Evolutionary conservation across 192 early-diverging fungal species (phyloP).

Genomic region (Allomyces macrogynus): DNA sequence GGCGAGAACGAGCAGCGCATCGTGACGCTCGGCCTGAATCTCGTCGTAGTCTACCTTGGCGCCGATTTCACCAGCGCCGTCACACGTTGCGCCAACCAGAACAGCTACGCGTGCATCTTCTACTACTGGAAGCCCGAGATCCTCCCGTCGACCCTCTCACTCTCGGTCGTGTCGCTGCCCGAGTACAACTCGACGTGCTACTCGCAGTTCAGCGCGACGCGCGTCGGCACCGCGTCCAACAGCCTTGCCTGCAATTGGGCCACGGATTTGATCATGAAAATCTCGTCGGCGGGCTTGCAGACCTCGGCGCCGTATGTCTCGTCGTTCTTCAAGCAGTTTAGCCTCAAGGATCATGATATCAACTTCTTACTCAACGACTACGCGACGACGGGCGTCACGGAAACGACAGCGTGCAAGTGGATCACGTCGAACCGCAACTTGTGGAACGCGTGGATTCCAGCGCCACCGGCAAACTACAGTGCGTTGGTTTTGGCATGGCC

Average conservation of each 20-base stretch:
- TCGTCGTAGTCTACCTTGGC: background rate
- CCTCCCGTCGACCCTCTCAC: background rate
- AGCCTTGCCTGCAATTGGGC: background rate
- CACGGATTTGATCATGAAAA: background rate
- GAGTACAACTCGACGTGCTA: background rate
- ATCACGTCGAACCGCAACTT: background rate
- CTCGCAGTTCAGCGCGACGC: background rate
- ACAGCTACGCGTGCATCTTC: background rate
- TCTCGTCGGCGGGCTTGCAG: background rate
- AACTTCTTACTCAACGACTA: background rate
- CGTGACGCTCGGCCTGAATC: background rate
- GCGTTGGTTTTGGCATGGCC: background rate
- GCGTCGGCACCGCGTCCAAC: background rate
- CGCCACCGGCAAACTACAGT: background rate
- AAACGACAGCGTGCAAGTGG: background rate
- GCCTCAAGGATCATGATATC: background rate
- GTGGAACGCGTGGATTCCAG: background rate
- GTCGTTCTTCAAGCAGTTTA: background rate
- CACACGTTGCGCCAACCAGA: background rate
- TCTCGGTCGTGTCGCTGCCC: background rate
- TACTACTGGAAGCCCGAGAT: background rate
- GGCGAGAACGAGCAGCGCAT: background rate
- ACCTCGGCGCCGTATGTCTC: background rate
- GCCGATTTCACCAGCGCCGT: background rate
- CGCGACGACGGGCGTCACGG: background rate